Percentiles rank a stretch among this genome's conserved stretches.
Evolutionary conservation across 2,329 filamentous ascomycete species (phyloP).

Genomic region (Hypoxylon sp.): DNA sequence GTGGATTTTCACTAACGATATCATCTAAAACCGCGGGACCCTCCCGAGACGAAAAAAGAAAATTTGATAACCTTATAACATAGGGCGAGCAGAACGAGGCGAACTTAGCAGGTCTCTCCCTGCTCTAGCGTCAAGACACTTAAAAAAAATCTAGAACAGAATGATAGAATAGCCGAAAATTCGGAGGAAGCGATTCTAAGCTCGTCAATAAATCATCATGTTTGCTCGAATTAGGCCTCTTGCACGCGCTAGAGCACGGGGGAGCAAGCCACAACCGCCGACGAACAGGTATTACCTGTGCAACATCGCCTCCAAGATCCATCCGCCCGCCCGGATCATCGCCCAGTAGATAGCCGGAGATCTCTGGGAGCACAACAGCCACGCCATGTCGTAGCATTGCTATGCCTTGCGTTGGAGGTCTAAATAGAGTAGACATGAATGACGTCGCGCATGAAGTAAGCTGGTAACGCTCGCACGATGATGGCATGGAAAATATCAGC

Average conservation of each 20-base stretch:
- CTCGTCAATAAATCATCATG: conserved; percentile 9
- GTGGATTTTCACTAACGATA: conserved; percentile 20
- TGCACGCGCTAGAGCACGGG: conserved; percentile 11
- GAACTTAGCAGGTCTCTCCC: conserved; percentile 25
- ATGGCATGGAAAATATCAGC: conserved; percentile 35
- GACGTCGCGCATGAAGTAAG: conserved; percentile 31
- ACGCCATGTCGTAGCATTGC: conserved; percentile 20
- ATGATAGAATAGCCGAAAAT: conserved; percentile 2
- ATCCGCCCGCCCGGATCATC: conserved; percentile 32
- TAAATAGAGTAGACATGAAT: conserved; percentile 31
- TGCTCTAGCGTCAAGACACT: conserved; percentile 19
- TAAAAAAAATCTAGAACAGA: neutral
- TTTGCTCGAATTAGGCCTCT: conserved; percentile 22
- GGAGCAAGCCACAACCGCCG: conserved; percentile 20
- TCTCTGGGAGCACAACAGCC: conserved; percentile 36
- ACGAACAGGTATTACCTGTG: conserved; percentile 22
- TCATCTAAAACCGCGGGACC: conserved; percentile 19
- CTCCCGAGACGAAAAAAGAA: conserved; percentile 36
- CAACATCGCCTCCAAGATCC: conserved; percentile 29
- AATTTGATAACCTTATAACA: conserved; percentile 16
- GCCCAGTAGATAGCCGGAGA: conserved; percentile 26
- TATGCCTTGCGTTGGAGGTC: conserved; percentile 22
- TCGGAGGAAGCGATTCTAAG: conserved; percentile 7
- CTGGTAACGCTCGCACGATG: conserved; percentile 25
- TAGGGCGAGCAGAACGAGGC: conserved; percentile 31